Conservation (phyloP, 2,329 filamentous ascomycete species). For the Cadophora sp. region DNA sequence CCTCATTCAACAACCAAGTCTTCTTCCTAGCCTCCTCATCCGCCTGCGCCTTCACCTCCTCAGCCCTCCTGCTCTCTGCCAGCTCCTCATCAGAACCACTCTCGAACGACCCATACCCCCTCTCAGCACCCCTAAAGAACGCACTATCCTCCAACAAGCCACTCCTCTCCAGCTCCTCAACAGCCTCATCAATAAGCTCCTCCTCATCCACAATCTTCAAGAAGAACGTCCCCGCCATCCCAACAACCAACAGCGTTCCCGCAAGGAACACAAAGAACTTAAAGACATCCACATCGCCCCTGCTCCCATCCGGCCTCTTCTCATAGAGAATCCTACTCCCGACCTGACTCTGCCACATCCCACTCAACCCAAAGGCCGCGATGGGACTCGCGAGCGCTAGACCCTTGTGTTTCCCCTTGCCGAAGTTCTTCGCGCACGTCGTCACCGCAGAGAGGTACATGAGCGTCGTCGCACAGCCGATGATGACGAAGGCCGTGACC, state of each 20-base stretch:
- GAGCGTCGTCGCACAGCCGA: conserved; percentile 83
- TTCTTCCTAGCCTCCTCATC: conserved; percentile 71
- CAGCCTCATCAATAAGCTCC: conserved; percentile 86
- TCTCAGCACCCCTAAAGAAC: conserved; percentile 67
- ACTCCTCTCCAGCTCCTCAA: conserved; percentile 89
- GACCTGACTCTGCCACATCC: conserved; percentile 94
- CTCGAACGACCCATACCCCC: conserved; percentile 68
- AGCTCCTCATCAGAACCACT: conserved; percentile 49
- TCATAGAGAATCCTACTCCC: conserved; percentile 81
- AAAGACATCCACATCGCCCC: conserved; percentile 75
- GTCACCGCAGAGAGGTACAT: conserved; percentile 94
- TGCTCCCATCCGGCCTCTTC: conserved; percentile 65
- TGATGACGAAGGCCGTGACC: conserved; percentile 81
- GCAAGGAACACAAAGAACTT: conserved; percentile 88
- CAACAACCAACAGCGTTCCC: conserved; percentile 71
- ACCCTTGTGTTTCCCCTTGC: conserved; percentile 84
- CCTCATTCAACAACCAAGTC: conserved; percentile 88
- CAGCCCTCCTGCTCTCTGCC: conserved; percentile 48
- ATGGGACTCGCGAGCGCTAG: conserved; percentile 90
- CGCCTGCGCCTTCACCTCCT: conserved; percentile 48
- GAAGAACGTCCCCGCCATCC: conserved; percentile 75
- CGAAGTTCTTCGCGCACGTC: conserved; percentile 98
- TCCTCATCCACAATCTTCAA: conserved; percentile 84
- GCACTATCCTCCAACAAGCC: conserved; percentile 79
- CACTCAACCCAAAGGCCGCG: conserved; percentile 89